Base-by-base conservation (phyloP, 2,329 filamentous ascomycete species). In the Dendryphion nanum region DNA sequence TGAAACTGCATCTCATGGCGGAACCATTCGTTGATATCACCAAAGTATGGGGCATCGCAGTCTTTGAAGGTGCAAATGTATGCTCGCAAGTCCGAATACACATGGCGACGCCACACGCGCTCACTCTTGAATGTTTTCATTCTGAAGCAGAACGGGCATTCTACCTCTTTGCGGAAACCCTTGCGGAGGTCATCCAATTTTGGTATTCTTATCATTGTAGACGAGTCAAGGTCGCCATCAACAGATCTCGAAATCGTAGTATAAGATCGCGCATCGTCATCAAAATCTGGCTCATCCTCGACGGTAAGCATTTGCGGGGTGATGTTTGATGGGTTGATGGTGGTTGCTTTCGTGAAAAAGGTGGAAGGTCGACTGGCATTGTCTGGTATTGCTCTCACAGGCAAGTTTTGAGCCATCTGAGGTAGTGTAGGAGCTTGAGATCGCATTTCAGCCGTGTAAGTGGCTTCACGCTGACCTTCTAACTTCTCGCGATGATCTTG, bases 121-220 rank as follows among this genome's bases (percentile, higher is more conserved):
- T 48, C 39, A 6, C 26, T 42, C 21, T 40, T 45, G 35, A 48
- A 48, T 14, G 30, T 50, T 20, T 44, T 32, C 6, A 50, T 36
- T 6, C 32, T 33, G 24, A 36, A 48, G 29, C 50, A 54, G 14
- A 50, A 50, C 3, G 50, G 44, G 24, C 48, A 54, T 38, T 51
- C 47, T 4, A 54, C 15, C 15, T 48, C 40, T 31, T 44, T 37
- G 4, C 31, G 32, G 10, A 4, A 18, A 4, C 33, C 42, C 7
- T 18, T 41, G 30, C 20, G 34, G 15, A 50, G 18, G 8, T 44
- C 42, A 6, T 41, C 42, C 4, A 53, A 37, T n/a, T 41, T 45
- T 16, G 46, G 48, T n/a, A 49, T 44, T 18, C 33, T 38, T 3
- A 28, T 12, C 15, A 16, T 38, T 6, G 33, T 28, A 14, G 30